Conservation (phyloP, 129 eudicot genomes). For the Chrysanthemum seticuspe region DNA sequence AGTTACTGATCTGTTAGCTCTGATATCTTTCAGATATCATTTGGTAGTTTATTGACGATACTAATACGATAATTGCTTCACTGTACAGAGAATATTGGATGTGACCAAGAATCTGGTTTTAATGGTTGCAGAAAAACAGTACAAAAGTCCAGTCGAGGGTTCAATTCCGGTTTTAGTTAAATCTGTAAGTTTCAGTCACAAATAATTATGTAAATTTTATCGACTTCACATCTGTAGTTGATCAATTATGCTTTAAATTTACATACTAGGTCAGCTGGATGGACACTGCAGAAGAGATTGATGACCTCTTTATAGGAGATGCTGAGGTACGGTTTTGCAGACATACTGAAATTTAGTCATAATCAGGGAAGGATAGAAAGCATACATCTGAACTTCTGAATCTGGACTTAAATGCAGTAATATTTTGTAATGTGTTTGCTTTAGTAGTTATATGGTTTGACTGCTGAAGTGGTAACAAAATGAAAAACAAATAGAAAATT, state of each 20-base stretch:
- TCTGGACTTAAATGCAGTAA: no score
- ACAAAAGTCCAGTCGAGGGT: slow-evolving; percentile 47
- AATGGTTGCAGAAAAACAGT: slow-evolving; percentile 48
- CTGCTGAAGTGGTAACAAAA: no score
- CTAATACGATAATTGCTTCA: slow-evolving; percentile 14
- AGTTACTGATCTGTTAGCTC: not conserved
- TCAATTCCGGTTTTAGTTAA: slow-evolving; percentile 61
- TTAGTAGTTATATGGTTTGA: no score
- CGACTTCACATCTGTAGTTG: slow-evolving; percentile 1
- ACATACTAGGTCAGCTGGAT: slow-evolving; percentile 37
- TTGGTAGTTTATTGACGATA: slow-evolving; percentile 34
- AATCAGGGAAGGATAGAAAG: not conserved
- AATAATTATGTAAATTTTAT: slow-evolving; percentile 2
- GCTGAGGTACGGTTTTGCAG: slow-evolving; percentile 42
- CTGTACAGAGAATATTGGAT: slow-evolving; percentile 47
- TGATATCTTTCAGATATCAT: not conserved
- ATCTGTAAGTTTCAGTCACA: slow-evolving; percentile 43
- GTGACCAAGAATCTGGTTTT: slow-evolving; percentile 46
- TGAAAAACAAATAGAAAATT: slow-evolving; percentile 8
- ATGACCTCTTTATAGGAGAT: slow-evolving; percentile 44
- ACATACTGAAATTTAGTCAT: slow-evolving; percentile 6
- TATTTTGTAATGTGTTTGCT: no score
- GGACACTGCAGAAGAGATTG: slow-evolving; percentile 50
- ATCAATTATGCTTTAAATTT: slow-evolving; percentile 11
- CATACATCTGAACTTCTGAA: no score